phyloP scores from a whole-genome alignment of 257 asterid genomes.

The Salvia splendens region DNA sequence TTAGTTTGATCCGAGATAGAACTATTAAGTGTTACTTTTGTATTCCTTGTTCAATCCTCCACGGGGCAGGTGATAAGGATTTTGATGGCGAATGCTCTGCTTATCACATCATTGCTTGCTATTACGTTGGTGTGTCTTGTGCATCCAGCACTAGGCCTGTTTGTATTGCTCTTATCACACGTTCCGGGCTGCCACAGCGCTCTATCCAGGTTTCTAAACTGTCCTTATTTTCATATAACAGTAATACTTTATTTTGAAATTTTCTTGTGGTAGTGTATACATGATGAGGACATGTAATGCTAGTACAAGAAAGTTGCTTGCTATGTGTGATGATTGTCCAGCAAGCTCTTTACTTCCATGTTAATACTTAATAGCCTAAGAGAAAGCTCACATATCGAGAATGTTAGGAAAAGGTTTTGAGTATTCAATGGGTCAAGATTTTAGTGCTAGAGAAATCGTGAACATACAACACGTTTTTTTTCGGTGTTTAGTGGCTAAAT shows the following conservation, averaged over 20 bases:
- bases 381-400: not conserved
- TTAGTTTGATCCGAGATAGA: constrained; percentile 23
- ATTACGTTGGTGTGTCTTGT: constrained; percentile 63
- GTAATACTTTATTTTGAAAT: constrained; percentile 7
- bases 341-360: constrained; percentile 13
- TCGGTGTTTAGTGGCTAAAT: too few relatives aligned
- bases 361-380: constrained; percentile 4
- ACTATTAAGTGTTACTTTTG: constrained; percentile 3
- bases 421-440: not conserved
- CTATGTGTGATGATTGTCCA: constrained; percentile 2
- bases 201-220: constrained; percentile 63
- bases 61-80: constrained; percentile 70
- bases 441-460: not conserved
- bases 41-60: constrained; percentile 19
- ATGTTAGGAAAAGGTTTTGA: not conserved
- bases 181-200: constrained; percentile 72
- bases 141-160: constrained; percentile 95
- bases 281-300: constrained; percentile 15
- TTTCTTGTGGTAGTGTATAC: constrained; percentile 8
- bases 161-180: constrained; percentile 70
- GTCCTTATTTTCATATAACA: constrained; percentile 13
- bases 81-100: constrained; percentile 54
- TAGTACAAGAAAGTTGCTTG: constrained; percentile 6
- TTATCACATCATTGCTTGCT: constrained; percentile 65
- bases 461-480: too few relatives aligned